Evolutionary conservation across 2,329 filamentous ascomycete species (phyloP), one percentile per base, ranked within the genome.

Genomic region (Trichoderma sp.): DNA sequence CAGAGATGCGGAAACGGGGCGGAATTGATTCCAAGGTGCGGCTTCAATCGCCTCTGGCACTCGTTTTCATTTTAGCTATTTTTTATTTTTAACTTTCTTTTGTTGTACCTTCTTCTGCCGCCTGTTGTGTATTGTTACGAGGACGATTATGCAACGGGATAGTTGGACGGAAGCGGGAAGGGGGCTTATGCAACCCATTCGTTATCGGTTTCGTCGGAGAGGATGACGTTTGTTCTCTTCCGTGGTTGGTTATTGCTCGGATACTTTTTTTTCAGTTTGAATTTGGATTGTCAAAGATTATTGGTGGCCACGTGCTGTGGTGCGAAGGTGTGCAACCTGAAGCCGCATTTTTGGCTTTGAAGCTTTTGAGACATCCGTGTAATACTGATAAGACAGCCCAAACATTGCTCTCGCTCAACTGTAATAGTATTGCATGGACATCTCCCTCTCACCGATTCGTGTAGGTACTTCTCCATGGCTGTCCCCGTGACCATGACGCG

Each of bases 1-100:
- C 34, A 34, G 43, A 17, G 30, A n/a, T 36, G 71, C 71, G 71
- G 71, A 72, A 72, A 53, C 20, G 20, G 20, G 6, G 58, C 71
- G 71, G 71, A 72, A 72, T 72, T 72, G 39, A 5, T 72, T 70
- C 71, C 71, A 58, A 70, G n/a, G 30, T 23, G 65, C 71, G 71
- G 71, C 67, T 72, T 72, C 32, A 70, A 28, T 72, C 71, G 71
- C 71, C 9, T 63, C 36, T 30, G 8, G 3, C 5, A 4, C 11
- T 28, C 20, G 30, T 15, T 30, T 61, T 61, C 15, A 32, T 36
- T 61, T 58, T 58, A 58, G 55, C 57, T 61, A 36, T 26, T 53
- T 53, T 28, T n/a, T 23, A 30, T 23, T 55, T 55, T 55, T 55
- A 26, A 26, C 5, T 20, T 50, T 61, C 20, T 20, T 20, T 39